Percentiles rank a stretch among this genome's conserved stretches.
phyloP scores from a whole-genome alignment of 495 filamentous ascomycete species.

The Barbatosphaeria neglecta region DNA sequence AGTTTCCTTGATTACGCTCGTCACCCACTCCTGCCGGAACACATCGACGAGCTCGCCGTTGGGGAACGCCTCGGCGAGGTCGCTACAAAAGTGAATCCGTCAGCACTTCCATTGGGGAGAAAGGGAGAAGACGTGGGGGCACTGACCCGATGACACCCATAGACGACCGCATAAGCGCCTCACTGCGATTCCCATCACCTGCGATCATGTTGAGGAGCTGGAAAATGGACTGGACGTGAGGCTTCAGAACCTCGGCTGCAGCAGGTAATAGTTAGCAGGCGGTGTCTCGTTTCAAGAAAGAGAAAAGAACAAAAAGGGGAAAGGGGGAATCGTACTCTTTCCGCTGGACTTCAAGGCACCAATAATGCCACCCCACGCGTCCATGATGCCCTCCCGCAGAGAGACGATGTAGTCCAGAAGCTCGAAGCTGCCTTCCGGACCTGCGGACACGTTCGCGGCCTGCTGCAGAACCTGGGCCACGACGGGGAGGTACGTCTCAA shows the following conservation, averaged over 20 bases:
- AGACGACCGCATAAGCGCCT: conserved; percentile 76
- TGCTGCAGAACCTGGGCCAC: conserved; percentile 91
- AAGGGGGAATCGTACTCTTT: conserved; percentile 48
- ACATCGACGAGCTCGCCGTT: conserved; percentile 71
- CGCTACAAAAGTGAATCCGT: conserved; percentile 55
- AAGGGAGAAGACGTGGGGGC: neutral
- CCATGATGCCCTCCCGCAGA: conserved; percentile 93
- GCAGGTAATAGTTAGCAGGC: conserved; percentile 9
- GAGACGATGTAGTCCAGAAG: conserved; percentile 94
- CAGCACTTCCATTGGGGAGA: neutral
- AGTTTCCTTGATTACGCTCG: conserved; percentile 73
- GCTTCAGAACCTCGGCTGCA: conserved; percentile 56
- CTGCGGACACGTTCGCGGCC: conserved; percentile 67
- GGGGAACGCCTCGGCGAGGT: conserved; percentile 87
- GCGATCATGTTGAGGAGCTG: conserved; percentile 72
- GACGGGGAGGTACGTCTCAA: conserved; percentile 82
- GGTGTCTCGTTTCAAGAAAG: too few relatives aligned
- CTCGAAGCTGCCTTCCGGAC: conserved; percentile 63
- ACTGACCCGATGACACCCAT: conserved; percentile 95
- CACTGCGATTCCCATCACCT: conserved; percentile 73
- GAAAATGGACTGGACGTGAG: conserved; percentile 80
- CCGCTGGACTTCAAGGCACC: conserved; percentile 74
- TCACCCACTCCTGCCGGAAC: conserved; percentile 88
- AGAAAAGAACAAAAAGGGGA: neutral
- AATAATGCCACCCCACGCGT: conserved; percentile 95